Base-by-base conservation (phyloP, 139 green algal species). In the Chlamydomonas eustigma region DNA sequence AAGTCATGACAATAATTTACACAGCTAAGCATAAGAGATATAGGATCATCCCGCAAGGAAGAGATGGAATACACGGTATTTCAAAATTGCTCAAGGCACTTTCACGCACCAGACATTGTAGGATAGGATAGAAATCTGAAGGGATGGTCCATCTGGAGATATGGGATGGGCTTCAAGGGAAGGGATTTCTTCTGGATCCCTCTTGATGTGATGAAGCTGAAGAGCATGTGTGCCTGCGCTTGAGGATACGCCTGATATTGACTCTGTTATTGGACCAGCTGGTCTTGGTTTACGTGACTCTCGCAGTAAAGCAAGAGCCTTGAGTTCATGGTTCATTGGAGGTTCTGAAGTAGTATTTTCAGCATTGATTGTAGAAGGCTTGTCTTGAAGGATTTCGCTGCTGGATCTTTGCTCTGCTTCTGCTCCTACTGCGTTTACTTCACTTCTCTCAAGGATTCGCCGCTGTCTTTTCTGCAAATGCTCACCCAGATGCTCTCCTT, bases 271-370 rank as follows among this genome's bases (percentile, higher is more conserved):
- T 58, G 44, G 44, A 58, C 12, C 12, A 58, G 44, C 12, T 12
- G 44, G 44, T 58, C 44, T 33, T 51, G 36, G 1, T 37, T 2
- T 12, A 32, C 37, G 44, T 75, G 25, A 34, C 12, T 12, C 52
- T 30, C 44, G 18, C 65, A 30, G 37, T 50, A 44, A 8, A 32
- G 30, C 39, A 51, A 65, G 51, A 76, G 79, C 65, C 12, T 28
- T 12, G 44, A 58, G 44, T 12, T 58, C 12, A 18, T 28, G 52
- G 68, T 76, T 51, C 22, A 74, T 69, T 38, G 64, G 66, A 75
- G 44, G 28, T 66, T 44, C 28, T 69, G 38, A 39, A 37, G 6
- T 8, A 28, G 25, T 34, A 18, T 24, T 8, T 37, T 24, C 63
- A 37, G n/a, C n/a, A 34, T 71, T 71, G 63, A 18, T 39, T 72